A percentile compares a stretch with the other conserved stretches of the same genome.
Evolutionary conservation across 2,329 filamentous ascomycete species (phyloP).

Genomic region (Claviceps sorghi): DNA sequence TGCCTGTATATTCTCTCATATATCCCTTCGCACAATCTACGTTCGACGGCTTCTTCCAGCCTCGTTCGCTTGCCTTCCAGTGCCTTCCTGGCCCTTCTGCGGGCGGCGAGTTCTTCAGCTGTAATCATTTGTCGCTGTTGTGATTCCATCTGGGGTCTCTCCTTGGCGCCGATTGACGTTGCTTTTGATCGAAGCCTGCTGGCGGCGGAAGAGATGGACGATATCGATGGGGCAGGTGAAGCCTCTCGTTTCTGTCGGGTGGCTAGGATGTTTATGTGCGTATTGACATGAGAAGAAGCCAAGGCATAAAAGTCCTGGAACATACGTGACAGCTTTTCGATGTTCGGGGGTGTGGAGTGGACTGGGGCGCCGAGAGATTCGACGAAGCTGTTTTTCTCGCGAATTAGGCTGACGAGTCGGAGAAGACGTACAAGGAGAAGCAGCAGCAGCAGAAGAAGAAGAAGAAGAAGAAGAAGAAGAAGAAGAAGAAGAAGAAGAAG

Average conservation of each 20-base stretch:
- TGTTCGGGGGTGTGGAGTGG: slow-evolving; percentile 66
- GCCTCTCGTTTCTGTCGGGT: slow-evolving; percentile 57
- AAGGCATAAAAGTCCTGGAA: slow-evolving; percentile 90
- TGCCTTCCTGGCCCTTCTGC: slow-evolving; percentile 61
- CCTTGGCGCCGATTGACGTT: slow-evolving; percentile 37
- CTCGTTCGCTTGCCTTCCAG: slow-evolving; percentile 63
- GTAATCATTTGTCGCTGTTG: slow-evolving; percentile 76
- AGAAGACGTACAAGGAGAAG: too few species aligned
- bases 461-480: background rate
- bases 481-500: too few species aligned
- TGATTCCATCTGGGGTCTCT: slow-evolving; percentile 31
- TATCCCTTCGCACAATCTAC: slow-evolving; percentile 67
- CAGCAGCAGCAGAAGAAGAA: background rate
- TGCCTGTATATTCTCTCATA: slow-evolving; percentile 87
- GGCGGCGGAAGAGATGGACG: slow-evolving; percentile 41
- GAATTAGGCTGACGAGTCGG: background rate
- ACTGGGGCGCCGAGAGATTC: slow-evolving; percentile 80
- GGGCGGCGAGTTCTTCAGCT: slow-evolving; percentile 63
- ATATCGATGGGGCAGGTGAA: slow-evolving; percentile 38
- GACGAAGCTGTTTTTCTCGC: slow-evolving; percentile 51
- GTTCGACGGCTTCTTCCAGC: slow-evolving; percentile 84
- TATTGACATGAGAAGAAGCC: slow-evolving; percentile 69
- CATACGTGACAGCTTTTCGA: slow-evolving; percentile 67
- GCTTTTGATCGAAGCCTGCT: slow-evolving; percentile 43
- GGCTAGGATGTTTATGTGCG: slow-evolving; percentile 69